phyloP scores from a whole-genome alignment of 768 basidiomycete species.

The Psilocybe cyanescens region DNA sequence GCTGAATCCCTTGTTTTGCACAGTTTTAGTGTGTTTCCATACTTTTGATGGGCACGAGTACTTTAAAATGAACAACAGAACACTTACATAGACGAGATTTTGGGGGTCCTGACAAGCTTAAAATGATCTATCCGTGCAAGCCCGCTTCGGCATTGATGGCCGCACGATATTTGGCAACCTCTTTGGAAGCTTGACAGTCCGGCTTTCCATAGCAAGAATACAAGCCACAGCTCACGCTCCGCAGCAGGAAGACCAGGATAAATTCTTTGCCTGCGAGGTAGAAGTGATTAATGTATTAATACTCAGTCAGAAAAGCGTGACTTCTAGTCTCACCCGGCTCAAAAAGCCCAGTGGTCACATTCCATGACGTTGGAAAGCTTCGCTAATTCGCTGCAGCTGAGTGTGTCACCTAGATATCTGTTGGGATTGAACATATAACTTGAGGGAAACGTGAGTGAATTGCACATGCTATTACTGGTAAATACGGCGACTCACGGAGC shows the following conservation, averaged over 20 bases:
- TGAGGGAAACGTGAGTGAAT: background rate
- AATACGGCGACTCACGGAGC: constrained; percentile 26
- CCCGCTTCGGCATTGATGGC: no score
- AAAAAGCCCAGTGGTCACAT: constrained; percentile 53
- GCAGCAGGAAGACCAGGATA: constrained; percentile 49
- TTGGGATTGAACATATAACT: constrained; percentile 35
- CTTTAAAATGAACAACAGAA: no score
- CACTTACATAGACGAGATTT: no score
- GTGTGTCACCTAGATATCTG: constrained; percentile 41
- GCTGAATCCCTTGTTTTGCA: no score
- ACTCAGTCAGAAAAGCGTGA: background rate
- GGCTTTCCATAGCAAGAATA: constrained; percentile 32
- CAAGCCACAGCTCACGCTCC: constrained; percentile 48
- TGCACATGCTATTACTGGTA: background rate
- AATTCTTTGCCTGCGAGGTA: constrained; percentile 32
- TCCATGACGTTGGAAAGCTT: constrained; percentile 42
- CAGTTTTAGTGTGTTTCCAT: no score
- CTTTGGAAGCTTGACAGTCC: no score
- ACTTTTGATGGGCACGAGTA: no score
- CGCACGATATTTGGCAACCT: no score
- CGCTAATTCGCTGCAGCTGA: constrained; percentile 41
- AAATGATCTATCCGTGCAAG: no score
- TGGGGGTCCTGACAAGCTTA: no score
- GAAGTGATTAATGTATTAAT: background rate
- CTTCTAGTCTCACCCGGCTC: constrained; percentile 38